Evolutionary conservation across 345 rosid species (phyloP), one percentile per base, ranked within the genome.

Genomic region (Eucalyptus cloeziana): DNA sequence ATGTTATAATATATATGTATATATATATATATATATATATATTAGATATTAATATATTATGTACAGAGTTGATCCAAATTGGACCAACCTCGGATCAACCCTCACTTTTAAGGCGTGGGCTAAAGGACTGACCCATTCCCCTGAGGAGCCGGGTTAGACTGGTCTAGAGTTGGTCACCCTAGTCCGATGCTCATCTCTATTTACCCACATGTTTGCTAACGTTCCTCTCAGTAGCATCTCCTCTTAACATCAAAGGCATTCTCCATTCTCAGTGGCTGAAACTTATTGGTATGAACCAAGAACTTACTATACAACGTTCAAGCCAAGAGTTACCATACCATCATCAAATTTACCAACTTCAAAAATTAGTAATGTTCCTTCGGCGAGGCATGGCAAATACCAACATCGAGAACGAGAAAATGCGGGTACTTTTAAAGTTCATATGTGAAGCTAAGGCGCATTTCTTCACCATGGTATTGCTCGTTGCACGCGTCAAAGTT

Each of bases 51-150:
- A 51, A 17, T 52, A 52, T 52, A 3, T 52, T 52, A 19, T 19
- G 24, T 19, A 51, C 8, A 7, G 2, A 22, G 24, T 52, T 52
- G 10, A 8, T 19, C 2, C 0, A 2, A 52, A 52, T 19, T 52
- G 10, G 25, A 52, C 58, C 58, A 52, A 52, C 58, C 58, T 52
- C 10, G 1, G 12, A 45, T 45, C 49, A 45, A 45, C 49, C 49
- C 49, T 45, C 49, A 45, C 49, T 45, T 45, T 45, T 45, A 10
- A 45, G 49, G 11, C 58, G 3, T 21, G 4, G 10, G 4, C 1
- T 0, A 10, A 21, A 52, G 10, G 0, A 52, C 24, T 0, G 0
- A 52, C 0, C 58, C 10, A 52, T 21, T 25, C 0, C 25, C 4
- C 10, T 52, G 3, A 21, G 4, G 25, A 21, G 0, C 10, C 4